Evolutionary conservation across 31 red algal genomes (phyloP).

Genomic region (Odonthalia washingtoniensis): DNA sequence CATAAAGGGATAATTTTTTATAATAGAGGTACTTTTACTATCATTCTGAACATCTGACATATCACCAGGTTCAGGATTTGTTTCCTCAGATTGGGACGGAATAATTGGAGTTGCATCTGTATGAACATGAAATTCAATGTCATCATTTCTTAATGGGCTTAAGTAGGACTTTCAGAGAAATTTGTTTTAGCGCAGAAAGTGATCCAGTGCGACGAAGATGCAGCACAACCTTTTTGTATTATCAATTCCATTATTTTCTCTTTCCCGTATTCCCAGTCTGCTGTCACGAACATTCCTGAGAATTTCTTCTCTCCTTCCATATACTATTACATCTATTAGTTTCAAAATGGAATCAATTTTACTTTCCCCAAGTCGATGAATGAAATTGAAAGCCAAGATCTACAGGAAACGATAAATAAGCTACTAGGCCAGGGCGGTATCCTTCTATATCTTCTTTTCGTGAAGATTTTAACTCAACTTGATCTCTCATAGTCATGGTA

Average conservation of each 20-base stretch:
- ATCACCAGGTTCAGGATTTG: slow-evolving; percentile 4
- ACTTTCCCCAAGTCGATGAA: slow-evolving; percentile 24
- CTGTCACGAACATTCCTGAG: slow-evolving; percentile 16
- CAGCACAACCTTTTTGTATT: not conserved
- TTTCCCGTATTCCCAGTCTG: slow-evolving; percentile 25
- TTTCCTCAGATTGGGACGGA: not conserved
- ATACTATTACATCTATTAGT: not conserved
- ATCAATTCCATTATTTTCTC: not conserved
- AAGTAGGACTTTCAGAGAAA: slow-evolving; percentile 33
- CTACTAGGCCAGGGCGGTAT: slow-evolving; percentile 9
- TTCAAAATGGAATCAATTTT: too few relatives aligned
- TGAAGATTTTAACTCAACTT: not conserved
- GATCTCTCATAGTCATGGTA: too few relatives aligned
- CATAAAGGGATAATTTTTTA: slow-evolving; percentile 19
- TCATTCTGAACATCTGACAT: slow-evolving; percentile 7
- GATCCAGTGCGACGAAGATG: slow-evolving; percentile 32
- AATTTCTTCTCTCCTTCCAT: slow-evolving; percentile 7
- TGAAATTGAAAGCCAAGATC: slow-evolving; percentile 10
- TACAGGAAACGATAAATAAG: slow-evolving; percentile 9
- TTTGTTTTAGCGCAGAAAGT: not conserved
- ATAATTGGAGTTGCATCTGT: not conserved
- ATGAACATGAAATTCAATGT: too few relatives aligned
- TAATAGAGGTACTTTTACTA: slow-evolving; percentile 4
- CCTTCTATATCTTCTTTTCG: slow-evolving; percentile 47
- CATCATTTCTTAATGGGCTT: too few relatives aligned